A percentile compares a stretch with the other conserved stretches of the same genome.
These are phyloP conservation scores for Nakaseomyces uthaithaninus DNA, from an alignment of 1,139 yeast species.

Conservation along the genomic window DNA sequence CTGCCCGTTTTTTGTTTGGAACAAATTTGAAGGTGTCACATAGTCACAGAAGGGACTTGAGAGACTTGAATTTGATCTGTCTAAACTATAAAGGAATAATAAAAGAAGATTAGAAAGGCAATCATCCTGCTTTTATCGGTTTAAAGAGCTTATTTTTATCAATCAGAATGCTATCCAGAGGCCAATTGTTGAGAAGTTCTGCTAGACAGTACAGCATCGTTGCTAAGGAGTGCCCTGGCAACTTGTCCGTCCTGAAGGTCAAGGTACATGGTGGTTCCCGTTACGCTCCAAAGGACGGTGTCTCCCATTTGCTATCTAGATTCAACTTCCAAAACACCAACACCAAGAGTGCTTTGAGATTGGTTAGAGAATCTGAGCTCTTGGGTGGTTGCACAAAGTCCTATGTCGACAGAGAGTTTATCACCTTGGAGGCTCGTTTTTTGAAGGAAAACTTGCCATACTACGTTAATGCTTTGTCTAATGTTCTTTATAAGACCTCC, in stretches of 20 bases:
- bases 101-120: no score
- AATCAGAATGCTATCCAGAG: constrained; percentile 2
- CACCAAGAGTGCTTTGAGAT: constrained; percentile 80
- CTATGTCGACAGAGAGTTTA: constrained; percentile 71
- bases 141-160: background rate
- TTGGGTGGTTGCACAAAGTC: constrained; percentile 78
- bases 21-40: no score
- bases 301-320: constrained; percentile 77
- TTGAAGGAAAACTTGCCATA: constrained; percentile 84
- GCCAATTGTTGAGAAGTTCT: constrained; percentile 6
- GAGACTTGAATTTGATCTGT: no score
- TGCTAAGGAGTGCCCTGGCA: constrained; percentile 40
- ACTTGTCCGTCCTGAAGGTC: constrained; percentile 67
- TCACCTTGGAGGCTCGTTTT: constrained; percentile 73
- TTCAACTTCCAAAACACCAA: constrained; percentile 80
- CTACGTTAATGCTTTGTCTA: constrained; percentile 80
- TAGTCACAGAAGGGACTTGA: no score
- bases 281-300: constrained; percentile 66
- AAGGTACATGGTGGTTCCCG: constrained; percentile 86
- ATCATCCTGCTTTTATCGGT: no score
- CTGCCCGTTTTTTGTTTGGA: no score
- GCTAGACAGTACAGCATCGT: constrained; percentile 35
- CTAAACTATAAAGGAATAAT: no score
- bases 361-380: constrained; percentile 90
- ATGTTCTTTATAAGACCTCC: constrained; percentile 61